Conservation (phyloP, 768 basidiomycete genomes). For the Lactarius vividus region DNA sequence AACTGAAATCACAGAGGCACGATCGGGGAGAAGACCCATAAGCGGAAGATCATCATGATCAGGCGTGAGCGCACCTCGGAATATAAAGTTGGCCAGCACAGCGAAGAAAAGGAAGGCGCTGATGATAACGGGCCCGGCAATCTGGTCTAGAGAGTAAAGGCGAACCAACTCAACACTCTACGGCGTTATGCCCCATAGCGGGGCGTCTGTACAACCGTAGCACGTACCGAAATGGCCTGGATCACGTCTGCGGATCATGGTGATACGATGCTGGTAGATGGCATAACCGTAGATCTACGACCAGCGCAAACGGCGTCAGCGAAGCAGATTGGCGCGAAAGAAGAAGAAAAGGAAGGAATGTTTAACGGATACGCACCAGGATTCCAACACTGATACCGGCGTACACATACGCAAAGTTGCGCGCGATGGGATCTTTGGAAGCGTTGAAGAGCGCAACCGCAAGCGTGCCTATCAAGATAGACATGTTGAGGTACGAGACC, state of each 20-base stretch:
- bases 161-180: constrained; percentile 1
- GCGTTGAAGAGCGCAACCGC: constrained; percentile 88
- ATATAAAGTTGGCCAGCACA: constrained; percentile 81
- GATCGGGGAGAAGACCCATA: not conserved
- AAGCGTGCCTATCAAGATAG: constrained; percentile 80
- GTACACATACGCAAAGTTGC: constrained; percentile 79
- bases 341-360: not conserved
- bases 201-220: not conserved
- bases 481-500: constrained; percentile 88
- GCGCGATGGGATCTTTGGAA: constrained; percentile 62
- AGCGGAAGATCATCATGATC: constrained; percentile 5
- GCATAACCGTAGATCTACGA: constrained; percentile 77
- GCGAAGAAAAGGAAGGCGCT: constrained; percentile 83
- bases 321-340: not conserved
- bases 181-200: not conserved
- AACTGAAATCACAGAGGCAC: constrained; percentile 14
- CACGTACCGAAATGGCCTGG: constrained; percentile 81
- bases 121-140: constrained; percentile 80
- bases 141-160: constrained; percentile 53
- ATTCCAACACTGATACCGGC: constrained; percentile 73
- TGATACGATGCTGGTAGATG: constrained; percentile 84
- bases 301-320: not conserved
- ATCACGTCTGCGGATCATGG: constrained; percentile 86
- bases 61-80: constrained; percentile 58
- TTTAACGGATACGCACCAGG: constrained; percentile 43